Evolutionary conservation across 305 asterid species (phyloP).

Genomic region (Rubia tinctorum): DNA sequence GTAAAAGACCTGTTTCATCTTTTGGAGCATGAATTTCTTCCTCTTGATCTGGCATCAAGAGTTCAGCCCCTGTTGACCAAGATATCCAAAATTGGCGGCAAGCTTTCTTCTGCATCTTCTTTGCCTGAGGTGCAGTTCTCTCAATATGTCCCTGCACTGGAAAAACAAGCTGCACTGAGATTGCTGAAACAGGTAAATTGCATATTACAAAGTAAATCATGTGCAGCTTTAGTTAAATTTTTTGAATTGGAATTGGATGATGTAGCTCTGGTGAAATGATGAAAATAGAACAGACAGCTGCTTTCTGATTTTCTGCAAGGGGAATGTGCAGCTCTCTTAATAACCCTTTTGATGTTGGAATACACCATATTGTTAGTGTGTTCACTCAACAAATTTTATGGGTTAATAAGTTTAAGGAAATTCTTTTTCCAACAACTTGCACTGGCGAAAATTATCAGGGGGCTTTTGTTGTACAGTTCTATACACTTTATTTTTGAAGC

Average conservation of each 20-base stretch:
- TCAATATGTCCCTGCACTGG: conserved; percentile 32
- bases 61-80: conserved; percentile 28
- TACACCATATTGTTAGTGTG: background rate
- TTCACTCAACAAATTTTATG: background rate
- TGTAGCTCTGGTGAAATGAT: background rate
- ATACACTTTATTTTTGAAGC: background rate
- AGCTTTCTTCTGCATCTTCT: conserved; percentile 35
- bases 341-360: background rate
- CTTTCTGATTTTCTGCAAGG: background rate
- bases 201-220: background rate
- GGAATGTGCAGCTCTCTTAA: background rate
- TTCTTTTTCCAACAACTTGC: too few species aligned
- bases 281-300: background rate
- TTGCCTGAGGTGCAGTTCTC: conserved; percentile 37
- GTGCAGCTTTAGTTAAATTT: background rate
- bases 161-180: conserved; percentile 34
- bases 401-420: too few species aligned
- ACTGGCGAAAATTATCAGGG: too few species aligned
- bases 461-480: too few species aligned
- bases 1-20: conserved; percentile 40
- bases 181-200: conserved; percentile 34
- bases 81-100: conserved; percentile 34
- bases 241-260: background rate
- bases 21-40: conserved; percentile 38
- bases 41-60: conserved; percentile 34